Evolutionary conservation across 208 protist species (phyloP).

Genomic region (Endotrypanum monterogeii): DNA sequence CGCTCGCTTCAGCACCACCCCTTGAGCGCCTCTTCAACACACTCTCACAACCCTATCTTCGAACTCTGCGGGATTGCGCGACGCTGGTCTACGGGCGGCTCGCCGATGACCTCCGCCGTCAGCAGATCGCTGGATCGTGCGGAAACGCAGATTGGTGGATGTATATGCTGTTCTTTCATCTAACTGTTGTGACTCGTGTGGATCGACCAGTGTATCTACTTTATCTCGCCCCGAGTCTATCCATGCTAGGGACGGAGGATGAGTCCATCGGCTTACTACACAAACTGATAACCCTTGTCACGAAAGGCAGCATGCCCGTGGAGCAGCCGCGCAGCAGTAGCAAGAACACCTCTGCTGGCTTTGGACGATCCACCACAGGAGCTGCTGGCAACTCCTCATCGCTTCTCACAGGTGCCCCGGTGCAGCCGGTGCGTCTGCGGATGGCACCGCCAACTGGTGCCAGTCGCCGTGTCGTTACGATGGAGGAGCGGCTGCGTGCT

Average conservation of each 20-base stretch:
- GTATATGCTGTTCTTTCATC: slow-evolving; percentile 63
- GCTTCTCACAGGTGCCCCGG: slow-evolving; percentile 2
- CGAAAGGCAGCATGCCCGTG: slow-evolving; percentile 64
- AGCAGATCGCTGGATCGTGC: slow-evolving; percentile 63
- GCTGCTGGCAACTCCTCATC: not conserved
- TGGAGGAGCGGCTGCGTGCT: slow-evolving; percentile 63
- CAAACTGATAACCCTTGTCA: slow-evolving; percentile 69
- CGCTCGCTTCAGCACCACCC: not conserved
- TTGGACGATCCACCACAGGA: not conserved
- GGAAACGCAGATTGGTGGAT: slow-evolving; percentile 81
- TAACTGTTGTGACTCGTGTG: slow-evolving; percentile 42
- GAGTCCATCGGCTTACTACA: slow-evolving; percentile 71
- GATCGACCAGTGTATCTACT: slow-evolving; percentile 60
- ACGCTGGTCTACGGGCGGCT: slow-evolving; percentile 58
- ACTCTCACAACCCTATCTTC: slow-evolving; percentile 42
- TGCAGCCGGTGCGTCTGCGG: slow-evolving; percentile 56
- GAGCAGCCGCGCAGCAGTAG: slow-evolving; percentile 37
- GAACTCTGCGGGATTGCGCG: slow-evolving; percentile 57
- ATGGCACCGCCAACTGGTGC: slow-evolving; percentile 52
- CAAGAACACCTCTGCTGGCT: not conserved
- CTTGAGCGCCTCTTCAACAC: slow-evolving; percentile 21
- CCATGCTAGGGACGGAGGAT: slow-evolving; percentile 56
- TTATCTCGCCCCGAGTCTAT: slow-evolving; percentile 72
- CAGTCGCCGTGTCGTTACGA: slow-evolving; percentile 43
- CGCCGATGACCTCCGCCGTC: slow-evolving; percentile 55